phyloP scores from a whole-genome alignment of 208 protist species.

The Crithidia mellificae region DNA sequence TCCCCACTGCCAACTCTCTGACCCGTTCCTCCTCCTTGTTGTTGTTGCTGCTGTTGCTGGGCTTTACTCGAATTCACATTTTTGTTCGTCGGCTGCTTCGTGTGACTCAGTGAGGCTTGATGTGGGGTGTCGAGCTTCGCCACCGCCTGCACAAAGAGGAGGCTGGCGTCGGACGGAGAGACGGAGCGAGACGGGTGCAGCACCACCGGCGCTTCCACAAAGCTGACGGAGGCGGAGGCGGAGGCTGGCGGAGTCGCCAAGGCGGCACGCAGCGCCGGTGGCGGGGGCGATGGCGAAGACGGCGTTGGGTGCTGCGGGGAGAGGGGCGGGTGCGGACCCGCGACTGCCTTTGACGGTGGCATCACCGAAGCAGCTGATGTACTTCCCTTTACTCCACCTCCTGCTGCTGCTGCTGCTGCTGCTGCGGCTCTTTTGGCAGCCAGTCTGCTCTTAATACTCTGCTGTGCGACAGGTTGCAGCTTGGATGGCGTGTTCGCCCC shows the following conservation, averaged over 20 bases:
- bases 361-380: too few relatives aligned
- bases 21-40: background rate
- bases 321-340: background rate
- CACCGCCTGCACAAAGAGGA: slow-evolving; percentile 19
- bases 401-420: too few relatives aligned
- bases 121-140: slow-evolving; percentile 8
- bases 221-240: background rate
- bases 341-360: background rate
- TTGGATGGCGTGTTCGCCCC: too few relatives aligned
- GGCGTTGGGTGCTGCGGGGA: background rate
- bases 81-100: too few relatives aligned
- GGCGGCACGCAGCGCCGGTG: background rate
- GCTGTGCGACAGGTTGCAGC: background rate
- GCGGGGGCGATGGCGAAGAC: too few relatives aligned
- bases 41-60: background rate
- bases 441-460: background rate
- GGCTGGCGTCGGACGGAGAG: slow-evolving; percentile 6
- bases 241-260: background rate
- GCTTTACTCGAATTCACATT: too few relatives aligned
- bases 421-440: background rate
- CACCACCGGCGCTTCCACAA: background rate
- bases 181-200: background rate
- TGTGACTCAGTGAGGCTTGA: background rate
- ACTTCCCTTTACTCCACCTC: too few relatives aligned
- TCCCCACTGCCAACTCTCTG: too few relatives aligned